A percentile compares a stretch with the other conserved stretches of the same genome.
Conservation (phyloP, 257 asterid genomes). For the Fraxinus quadrangulata region DNA sequence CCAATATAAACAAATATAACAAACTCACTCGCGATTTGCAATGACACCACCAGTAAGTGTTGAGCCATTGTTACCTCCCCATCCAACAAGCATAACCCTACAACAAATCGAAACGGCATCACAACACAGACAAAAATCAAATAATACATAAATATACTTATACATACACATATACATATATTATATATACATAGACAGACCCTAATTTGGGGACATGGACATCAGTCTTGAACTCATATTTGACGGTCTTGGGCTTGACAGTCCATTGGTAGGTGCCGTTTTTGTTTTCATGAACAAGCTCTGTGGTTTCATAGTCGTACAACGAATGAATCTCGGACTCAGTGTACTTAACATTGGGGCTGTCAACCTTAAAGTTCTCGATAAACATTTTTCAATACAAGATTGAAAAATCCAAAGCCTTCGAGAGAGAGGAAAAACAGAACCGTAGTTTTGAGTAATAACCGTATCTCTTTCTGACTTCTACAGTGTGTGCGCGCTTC, state of each 20-base stretch:
- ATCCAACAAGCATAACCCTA: conserved; percentile 98
- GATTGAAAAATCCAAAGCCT: not conserved
- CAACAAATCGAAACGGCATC: not conserved
- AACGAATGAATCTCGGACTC: conserved; percentile 77
- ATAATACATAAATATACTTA: not conserved
- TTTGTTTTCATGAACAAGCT: conserved; percentile 83
- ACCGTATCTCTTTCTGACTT: not conserved
- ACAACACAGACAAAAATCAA: conserved; percentile 4
- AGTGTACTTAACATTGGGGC: conserved; percentile 85
- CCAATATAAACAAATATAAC: not conserved
- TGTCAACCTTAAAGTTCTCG: conserved; percentile 85
- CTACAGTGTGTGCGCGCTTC: not conserved
- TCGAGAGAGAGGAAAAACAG: not conserved
- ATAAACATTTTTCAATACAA: conserved; percentile 59
- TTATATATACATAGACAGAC: conserved; percentile 33
- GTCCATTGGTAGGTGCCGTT: conserved; percentile 81
- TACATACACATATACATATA: not conserved
- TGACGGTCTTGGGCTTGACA: conserved; percentile 85
- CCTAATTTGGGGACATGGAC: conserved; percentile 88
- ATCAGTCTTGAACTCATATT: conserved; percentile 84
- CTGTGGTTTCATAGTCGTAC: conserved; percentile 82
- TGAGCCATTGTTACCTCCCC: conserved; percentile 99
- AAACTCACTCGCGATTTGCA: conserved; percentile 85
- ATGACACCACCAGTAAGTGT: conserved; percentile 93
- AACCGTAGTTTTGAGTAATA: no score